These are phyloP conservation scores for Cornus florida DNA, from an alignment of 148 eudicot genomes.

Conservation along the genomic window DNA sequence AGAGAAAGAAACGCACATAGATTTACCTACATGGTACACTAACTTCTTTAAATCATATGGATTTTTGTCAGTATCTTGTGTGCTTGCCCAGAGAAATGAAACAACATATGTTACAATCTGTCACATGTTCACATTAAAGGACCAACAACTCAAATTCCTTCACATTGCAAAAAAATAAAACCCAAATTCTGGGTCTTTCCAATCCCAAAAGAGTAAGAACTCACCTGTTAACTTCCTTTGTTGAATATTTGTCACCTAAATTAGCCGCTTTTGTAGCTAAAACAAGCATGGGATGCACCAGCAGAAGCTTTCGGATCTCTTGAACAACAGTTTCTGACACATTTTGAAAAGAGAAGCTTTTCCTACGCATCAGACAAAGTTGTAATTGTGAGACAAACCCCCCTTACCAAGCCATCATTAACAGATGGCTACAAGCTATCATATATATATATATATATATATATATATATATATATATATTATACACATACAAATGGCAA, in stretches of 20 bases:
- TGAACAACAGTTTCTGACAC: slow-evolving; percentile 66
- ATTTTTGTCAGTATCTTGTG: no score
- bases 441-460: no score
- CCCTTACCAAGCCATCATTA: no score
- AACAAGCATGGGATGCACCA: slow-evolving; percentile 79
- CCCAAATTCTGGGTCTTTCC: not conserved
- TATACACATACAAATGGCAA: not conserved
- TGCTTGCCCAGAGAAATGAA: not conserved
- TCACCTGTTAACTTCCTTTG: slow-evolving; percentile 49
- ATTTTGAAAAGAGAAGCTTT: slow-evolving; percentile 70
- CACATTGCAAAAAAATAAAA: not conserved
- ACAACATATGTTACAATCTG: not conserved
- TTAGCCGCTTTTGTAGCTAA: slow-evolving; percentile 68
- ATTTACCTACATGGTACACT: not conserved
- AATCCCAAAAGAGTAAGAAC: not conserved
- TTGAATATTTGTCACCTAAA: slow-evolving; percentile 41
- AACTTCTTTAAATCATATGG: no score
- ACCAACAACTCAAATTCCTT: not conserved
- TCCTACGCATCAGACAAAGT: slow-evolving; percentile 42
- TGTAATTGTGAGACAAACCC: not conserved
- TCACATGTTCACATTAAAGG: not conserved
- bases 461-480: no score
- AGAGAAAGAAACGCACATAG: no score
- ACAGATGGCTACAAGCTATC: not conserved
- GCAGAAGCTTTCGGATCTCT: slow-evolving; percentile 58